A percentile compares a stretch with the other conserved stretches of the same genome.
Evolutionary conservation across 495 filamentous ascomycete species (phyloP).

Genomic region (Stereocaulon alpinum): DNA sequence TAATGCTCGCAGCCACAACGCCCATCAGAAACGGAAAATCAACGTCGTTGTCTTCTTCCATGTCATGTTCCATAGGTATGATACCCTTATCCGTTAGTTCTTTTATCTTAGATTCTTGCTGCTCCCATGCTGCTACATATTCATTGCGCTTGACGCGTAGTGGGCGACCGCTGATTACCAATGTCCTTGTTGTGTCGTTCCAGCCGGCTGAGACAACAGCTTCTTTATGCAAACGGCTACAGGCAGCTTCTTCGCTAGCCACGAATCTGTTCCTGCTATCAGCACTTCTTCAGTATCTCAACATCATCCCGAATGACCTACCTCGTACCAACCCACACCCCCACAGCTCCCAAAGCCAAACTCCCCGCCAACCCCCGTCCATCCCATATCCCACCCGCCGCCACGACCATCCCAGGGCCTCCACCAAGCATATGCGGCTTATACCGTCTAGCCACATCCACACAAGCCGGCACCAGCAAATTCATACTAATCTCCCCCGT

Average conservation of each 20-base stretch:
- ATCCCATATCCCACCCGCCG: conserved; percentile 65
- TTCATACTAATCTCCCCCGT: conserved; percentile 67
- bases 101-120: conserved; percentile 57
- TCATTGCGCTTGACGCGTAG: conserved; percentile 71
- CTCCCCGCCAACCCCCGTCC: conserved; percentile 59
- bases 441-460: conserved; percentile 59
- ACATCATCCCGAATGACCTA: no score
- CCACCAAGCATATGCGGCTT: conserved; percentile 41
- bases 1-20: conserved; percentile 73
- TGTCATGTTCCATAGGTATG: conserved; percentile 68
- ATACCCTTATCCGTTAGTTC: conserved; percentile 61
- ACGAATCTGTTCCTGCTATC: conserved; percentile 46
- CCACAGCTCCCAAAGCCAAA: conserved; percentile 62
- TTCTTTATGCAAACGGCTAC: conserved; percentile 67
- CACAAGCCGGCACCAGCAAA: conserved; percentile 63
- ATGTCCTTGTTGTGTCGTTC: conserved; percentile 64
- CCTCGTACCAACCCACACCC: conserved; percentile 72
- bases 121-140: conserved; percentile 72
- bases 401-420: conserved; percentile 55
- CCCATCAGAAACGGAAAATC: conserved; percentile 82
- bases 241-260: conserved; percentile 64
- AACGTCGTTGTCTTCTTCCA: conserved; percentile 62
- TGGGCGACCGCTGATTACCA: conserved; percentile 70
- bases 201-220: conserved; percentile 66
- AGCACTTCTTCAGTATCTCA: no score